These are phyloP conservation scores for Ananas comosus DNA, from an alignment of 176 grass and related monocot species.

Conservation along the genomic window DNA sequence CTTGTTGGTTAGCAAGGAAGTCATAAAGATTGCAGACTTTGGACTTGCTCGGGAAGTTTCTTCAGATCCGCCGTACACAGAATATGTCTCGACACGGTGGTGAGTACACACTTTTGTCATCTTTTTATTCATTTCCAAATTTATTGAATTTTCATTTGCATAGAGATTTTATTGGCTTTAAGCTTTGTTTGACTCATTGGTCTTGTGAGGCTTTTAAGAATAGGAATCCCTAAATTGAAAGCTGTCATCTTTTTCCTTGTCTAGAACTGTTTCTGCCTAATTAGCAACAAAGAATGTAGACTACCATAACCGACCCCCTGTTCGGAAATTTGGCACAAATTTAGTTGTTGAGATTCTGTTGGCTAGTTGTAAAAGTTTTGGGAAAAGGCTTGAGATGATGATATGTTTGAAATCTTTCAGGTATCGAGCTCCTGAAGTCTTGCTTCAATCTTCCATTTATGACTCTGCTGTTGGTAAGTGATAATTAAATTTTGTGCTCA, in stretches of 20 bases:
- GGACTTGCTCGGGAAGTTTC: constrained; percentile 87
- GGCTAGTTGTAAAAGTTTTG: too few species aligned
- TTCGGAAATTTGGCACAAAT: too few species aligned
- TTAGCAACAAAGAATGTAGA: too few species aligned
- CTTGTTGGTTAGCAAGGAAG: constrained; percentile 80
- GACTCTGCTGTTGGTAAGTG: constrained; percentile 82
- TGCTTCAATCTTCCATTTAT: constrained; percentile 88
- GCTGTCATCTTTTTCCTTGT: too few species aligned
- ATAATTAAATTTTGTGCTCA: constrained; percentile 22
- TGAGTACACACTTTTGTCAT: constrained; percentile 5
- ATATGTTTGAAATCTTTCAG: constrained; percentile 24
- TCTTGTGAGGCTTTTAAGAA: too few species aligned
- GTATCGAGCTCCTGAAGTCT: constrained; percentile 96
- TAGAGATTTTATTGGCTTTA: too few species aligned
- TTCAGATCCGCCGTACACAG: constrained; percentile 80
- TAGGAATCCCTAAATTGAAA: too few species aligned
- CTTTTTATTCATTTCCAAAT: neutral
- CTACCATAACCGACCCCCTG: too few species aligned
- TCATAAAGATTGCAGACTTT: constrained; percentile 97
- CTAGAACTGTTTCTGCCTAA: too few species aligned
- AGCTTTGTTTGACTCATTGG: too few species aligned
- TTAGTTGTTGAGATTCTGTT: too few species aligned
- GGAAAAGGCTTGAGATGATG: too few species aligned
- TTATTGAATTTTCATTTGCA: constrained; percentile 15
- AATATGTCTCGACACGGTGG: constrained; percentile 99